These are phyloP conservation scores for Neurospora sp. DNA, from an alignment of 495 filamentous ascomycete species.

Conservation along the genomic window DNA sequence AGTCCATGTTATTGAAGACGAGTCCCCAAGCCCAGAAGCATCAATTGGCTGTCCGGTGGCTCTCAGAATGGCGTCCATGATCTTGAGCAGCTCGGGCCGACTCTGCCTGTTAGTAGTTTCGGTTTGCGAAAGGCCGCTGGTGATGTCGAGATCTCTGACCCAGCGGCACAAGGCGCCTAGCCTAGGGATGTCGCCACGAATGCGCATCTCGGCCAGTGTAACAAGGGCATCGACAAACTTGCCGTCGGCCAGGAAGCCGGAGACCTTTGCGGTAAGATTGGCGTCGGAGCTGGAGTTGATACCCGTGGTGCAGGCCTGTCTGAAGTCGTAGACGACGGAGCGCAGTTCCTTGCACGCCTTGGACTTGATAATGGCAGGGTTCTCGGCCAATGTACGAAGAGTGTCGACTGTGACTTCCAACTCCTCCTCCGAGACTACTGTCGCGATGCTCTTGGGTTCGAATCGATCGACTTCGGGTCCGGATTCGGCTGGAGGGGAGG, in stretches of 20 bases:
- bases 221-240: constrained; percentile 32
- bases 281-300: constrained; percentile 26
- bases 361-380: constrained; percentile 35
- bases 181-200: constrained; percentile 31
- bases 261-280: constrained; percentile 33
- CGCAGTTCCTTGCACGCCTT: constrained; percentile 37
- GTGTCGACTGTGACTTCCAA: constrained; percentile 38
- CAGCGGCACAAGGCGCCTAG: constrained; percentile 39
- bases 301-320: constrained; percentile 33
- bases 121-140: constrained; percentile 28
- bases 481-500: constrained; percentile 23
- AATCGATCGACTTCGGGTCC: not conserved
- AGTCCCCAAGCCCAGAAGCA: constrained; percentile 2
- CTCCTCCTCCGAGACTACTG: constrained; percentile 32
- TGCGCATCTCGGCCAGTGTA: constrained; percentile 37
- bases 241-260: constrained; percentile 33
- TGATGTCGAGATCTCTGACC: constrained; percentile 40
- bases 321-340: constrained; percentile 36
- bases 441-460: constrained; percentile 24
- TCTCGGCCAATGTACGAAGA: constrained; percentile 25
- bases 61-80: constrained; percentile 35
- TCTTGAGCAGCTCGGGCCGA: constrained; percentile 19
- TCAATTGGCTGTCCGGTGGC: constrained; percentile 28
- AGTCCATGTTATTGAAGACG: not conserved
- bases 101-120: not conserved